These are phyloP conservation scores for Claviceps citrina DNA, from an alignment of 2,329 filamentous ascomycete species.

Conservation along the genomic window DNA sequence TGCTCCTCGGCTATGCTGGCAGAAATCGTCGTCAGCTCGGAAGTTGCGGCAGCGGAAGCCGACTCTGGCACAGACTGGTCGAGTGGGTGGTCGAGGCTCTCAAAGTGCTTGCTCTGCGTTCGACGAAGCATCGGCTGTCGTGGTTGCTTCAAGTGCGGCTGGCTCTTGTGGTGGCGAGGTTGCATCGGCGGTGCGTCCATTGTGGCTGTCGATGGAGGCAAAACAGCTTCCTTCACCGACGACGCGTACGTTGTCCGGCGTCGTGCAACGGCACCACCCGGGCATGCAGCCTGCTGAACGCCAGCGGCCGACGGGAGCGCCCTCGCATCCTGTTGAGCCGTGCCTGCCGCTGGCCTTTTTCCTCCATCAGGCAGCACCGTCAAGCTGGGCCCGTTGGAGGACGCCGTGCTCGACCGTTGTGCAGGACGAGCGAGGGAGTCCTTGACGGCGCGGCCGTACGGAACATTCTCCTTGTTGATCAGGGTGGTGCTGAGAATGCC, in stretches of 20 bases:
- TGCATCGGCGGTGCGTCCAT: slow-evolving; percentile 16
- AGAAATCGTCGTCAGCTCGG: slow-evolving; percentile 8
- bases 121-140: slow-evolving; percentile 26
- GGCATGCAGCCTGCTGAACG: neutral
- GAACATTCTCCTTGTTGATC: slow-evolving; percentile 30
- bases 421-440: slow-evolving; percentile 25
- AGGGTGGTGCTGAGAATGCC: slow-evolving; percentile 13
- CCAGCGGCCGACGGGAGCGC: slow-evolving; percentile 4
- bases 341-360: slow-evolving; percentile 11
- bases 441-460: slow-evolving; percentile 13
- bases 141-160: slow-evolving; percentile 32
- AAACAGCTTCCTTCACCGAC: slow-evolving; percentile 3
- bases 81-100: slow-evolving; percentile 10
- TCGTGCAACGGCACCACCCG: neutral
- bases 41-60: neutral
- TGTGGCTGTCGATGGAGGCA: slow-evolving; percentile 3
- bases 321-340: slow-evolving; percentile 4
- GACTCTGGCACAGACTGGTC: slow-evolving; percentile 1
- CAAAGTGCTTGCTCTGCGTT: slow-evolving; percentile 29
- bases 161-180: slow-evolving; percentile 37
- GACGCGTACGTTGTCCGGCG: slow-evolving; percentile 1
- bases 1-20: slow-evolving; percentile 5
- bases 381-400: slow-evolving; percentile 1
- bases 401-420: slow-evolving; percentile 12
- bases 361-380: slow-evolving; percentile 4